Evolutionary conservation across 768 basidiomycete genomes (phyloP).

Genomic region (Suillus discolor): DNA sequence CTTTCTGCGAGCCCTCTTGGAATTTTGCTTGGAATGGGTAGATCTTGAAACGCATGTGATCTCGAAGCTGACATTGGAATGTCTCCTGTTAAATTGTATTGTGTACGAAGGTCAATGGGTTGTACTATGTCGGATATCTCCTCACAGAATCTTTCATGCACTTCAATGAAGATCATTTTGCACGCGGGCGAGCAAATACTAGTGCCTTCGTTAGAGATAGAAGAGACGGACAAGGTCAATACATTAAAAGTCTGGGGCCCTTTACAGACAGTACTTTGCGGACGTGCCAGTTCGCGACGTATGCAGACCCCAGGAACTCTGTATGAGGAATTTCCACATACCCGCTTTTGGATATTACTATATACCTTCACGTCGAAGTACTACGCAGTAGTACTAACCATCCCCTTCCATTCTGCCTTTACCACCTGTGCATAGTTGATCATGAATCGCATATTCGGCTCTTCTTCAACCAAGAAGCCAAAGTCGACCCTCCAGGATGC

Average conservation of each 20-base stretch:
- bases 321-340: neutral
- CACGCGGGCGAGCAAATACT: neutral
- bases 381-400: neutral
- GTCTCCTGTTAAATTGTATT: neutral
- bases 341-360: neutral
- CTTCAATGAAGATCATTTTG: neutral
- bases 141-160: neutral
- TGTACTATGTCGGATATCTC: conserved; percentile 2
- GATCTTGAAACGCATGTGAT: neutral
- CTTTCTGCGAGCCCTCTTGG: conserved; percentile 6
- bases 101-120: neutral
- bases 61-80: neutral
- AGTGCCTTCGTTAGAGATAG: neutral
- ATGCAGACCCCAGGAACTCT: conserved; percentile 2
- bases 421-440: conserved; percentile 3
- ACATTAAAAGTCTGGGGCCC: neutral
- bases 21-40: conserved; percentile 3
- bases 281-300: neutral
- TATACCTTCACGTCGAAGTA: neutral
- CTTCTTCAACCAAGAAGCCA: conserved; percentile 76
- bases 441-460: conserved; percentile 89
- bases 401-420: neutral
- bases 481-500: conserved; percentile 89
- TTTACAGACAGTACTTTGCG: neutral
- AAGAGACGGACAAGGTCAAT: neutral